Base-by-base conservation (phyloP, 2,329 filamentous ascomycete species). In the Pezicula neosporulosa region DNA sequence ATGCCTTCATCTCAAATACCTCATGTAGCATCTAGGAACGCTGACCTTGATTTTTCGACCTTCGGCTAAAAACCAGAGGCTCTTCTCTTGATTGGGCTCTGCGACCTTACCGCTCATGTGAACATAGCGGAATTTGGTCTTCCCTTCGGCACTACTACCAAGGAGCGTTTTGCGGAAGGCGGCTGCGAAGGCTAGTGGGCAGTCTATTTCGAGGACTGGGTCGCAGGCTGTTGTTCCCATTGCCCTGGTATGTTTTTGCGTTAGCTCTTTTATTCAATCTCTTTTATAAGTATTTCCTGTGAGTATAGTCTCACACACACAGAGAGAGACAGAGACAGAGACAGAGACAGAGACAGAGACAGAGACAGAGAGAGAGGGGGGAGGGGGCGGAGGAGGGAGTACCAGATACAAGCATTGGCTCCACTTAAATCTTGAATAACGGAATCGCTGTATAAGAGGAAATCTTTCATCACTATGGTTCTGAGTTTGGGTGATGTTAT, bases 401-500 rank as follows among this genome's bases (percentile, higher is more conserved):
- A 58, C 55, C 55, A 59, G 13, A 59, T 59, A 28, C 49, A 52
- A n/a, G 55, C 56, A 49, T 57, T 45, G 12, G 56, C 56, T 15
- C 53, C 56, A 3, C 28, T 21, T 6, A 57, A 21, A 2, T 53
- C 47, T 27, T 50, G 38, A n/a, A 55, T 27, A 2, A 51, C 15
- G n/a, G 35, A 18, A 15, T 48, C 38, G 6, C 49, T 72, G 57
- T 79, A 83, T 1, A 66, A 59, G 6, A 72, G 68, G 64, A 84
- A 85, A 62, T 85, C 77, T 13, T 76, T 67, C 56, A 78, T 70
- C 57, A 78, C 66, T 37, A 55, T 16, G 1, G 49, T 44, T 33
- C 52, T 47, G 2, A 55, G 24, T 39, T 54, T 57, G 4, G 37
- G 45, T 3, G 50, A 27, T 4, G 18, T 49, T 7, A 10, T 38